Evolutionary conservation across 2,329 filamentous ascomycete genomes (phyloP).

Genomic region (Fusarium metavorans): DNA sequence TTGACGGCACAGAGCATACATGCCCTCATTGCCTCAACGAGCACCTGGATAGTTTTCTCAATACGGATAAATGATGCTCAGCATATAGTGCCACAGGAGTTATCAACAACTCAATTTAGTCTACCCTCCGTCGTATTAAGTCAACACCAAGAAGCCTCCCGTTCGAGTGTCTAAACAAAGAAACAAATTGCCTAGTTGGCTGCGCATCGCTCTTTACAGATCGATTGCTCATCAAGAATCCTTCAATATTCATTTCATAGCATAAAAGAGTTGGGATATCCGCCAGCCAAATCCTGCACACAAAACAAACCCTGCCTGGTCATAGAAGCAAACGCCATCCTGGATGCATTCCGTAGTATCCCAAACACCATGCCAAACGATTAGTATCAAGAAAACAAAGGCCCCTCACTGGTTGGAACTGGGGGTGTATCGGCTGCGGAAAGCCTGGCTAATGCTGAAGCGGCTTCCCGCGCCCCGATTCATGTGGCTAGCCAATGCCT

Average conservation of each 20-base stretch:
- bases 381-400: slow-evolving; percentile 2
- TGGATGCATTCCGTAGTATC: slow-evolving; percentile 33
- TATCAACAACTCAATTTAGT: neutral
- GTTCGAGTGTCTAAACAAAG: neutral
- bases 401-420: slow-evolving; percentile 46
- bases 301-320: slow-evolving; percentile 9
- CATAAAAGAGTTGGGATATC: slow-evolving; percentile 40
- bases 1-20: neutral
- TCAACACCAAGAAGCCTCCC: neutral
- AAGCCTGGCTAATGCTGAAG: slow-evolving; percentile 77
- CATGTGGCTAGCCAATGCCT: slow-evolving; percentile 73
- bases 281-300: slow-evolving; percentile 16
- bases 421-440: slow-evolving; percentile 71
- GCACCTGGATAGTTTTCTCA: neutral
- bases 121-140: neutral
- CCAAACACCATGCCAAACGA: slow-evolving; percentile 40
- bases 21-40: neutral
- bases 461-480: slow-evolving; percentile 53
- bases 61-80: neutral
- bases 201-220: neutral
- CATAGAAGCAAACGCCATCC: slow-evolving; percentile 38
- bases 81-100: neutral
- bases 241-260: slow-evolving; percentile 9
- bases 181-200: neutral
- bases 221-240: neutral